These are phyloP conservation scores for Oryza australiensis DNA, from an alignment of 176 grass and related monocot species.

Conservation along the genomic window DNA sequence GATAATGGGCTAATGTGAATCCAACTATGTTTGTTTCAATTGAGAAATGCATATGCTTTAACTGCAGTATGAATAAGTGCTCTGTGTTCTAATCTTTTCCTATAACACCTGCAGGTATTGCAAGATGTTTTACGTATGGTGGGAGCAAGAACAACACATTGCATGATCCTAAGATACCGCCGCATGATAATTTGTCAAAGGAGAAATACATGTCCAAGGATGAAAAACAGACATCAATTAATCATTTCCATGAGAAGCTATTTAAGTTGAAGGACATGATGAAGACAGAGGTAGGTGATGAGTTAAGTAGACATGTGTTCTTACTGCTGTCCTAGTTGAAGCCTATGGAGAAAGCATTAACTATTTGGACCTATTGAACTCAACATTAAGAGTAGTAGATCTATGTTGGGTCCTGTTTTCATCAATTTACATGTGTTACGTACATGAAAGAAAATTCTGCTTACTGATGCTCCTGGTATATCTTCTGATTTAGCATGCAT, in stretches of 20 bases:
- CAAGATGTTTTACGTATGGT: constrained; percentile 94
- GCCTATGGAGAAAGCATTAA: not conserved
- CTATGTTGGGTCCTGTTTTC: constrained; percentile 8
- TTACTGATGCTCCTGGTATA: not conserved
- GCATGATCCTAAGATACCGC: constrained; percentile 83
- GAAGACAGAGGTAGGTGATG: constrained; percentile 85
- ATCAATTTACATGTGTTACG: not conserved
- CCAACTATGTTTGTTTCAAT: not conserved
- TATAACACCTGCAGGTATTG: constrained; percentile 63
- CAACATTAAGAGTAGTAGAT: constrained; percentile 8
- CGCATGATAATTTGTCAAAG: constrained; percentile 68
- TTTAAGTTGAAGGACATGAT: constrained; percentile 94
- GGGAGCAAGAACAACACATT: constrained; percentile 70
- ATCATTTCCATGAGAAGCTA: constrained; percentile 98
- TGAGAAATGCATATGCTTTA: not conserved
- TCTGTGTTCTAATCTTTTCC: not conserved
- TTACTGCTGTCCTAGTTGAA: constrained; percentile 12
- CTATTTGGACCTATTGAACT: not conserved
- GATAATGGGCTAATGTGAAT: not conserved
- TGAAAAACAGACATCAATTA: constrained; percentile 78
- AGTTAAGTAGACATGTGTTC: not conserved
- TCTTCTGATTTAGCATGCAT: not conserved
- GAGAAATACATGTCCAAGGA: constrained; percentile 86
- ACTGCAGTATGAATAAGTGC: not conserved
- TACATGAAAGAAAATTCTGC: not conserved